Conservation (phyloP, 305 asterid species). For the Nicotiana rustica region DNA sequence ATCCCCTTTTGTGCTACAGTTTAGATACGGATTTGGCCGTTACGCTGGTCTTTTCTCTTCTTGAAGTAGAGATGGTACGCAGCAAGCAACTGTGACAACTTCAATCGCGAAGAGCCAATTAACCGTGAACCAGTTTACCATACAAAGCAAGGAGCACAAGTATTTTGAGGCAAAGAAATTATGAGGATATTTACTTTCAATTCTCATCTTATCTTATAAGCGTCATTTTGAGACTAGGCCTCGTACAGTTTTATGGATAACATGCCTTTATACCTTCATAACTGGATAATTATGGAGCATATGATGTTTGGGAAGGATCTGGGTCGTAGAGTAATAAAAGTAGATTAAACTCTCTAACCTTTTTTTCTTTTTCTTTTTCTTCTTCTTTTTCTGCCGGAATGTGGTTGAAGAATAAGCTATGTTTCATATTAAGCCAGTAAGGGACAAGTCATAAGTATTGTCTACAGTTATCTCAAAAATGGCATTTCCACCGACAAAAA, state of each 20-base stretch:
- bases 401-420: not conserved
- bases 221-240: not conserved
- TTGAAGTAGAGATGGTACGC: not conserved
- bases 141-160: not conserved
- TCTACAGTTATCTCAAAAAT: not conserved
- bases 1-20: not conserved
- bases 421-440: not conserved
- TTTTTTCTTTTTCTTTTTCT: not conserved
- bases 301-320: not conserved
- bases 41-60: not conserved
- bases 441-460: no score
- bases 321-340: not conserved
- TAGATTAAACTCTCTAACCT: not conserved
- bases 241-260: not conserved
- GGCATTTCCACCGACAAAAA: not conserved
- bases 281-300: not conserved
- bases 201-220: not conserved
- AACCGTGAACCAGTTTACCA: not conserved
- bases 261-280: not conserved
- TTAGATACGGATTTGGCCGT: not conserved
- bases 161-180: not conserved
- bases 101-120: not conserved
- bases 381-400: not conserved
- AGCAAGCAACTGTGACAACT: not conserved
- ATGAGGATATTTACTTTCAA: not conserved